Evolutionary conservation across 176 grass and related monocot genomes (phyloP), one percentile per base, ranked within the genome.

Genomic region (Eragrostis curvula): DNA sequence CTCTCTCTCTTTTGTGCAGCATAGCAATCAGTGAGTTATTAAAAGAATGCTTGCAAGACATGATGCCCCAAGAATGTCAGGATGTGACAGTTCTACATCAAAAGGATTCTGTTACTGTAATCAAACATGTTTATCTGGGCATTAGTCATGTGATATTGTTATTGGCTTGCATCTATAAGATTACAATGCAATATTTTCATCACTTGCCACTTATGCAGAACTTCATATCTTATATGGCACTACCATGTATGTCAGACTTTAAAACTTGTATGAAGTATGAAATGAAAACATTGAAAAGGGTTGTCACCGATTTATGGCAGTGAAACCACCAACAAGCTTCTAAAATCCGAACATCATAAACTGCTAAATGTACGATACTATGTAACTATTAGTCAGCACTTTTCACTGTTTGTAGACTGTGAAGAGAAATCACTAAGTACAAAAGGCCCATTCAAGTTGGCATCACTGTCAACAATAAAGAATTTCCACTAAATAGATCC

Each of bases 11-110:
- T 49, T 84, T 52, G 20, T 9, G 66, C 30, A 87, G 0, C 52
- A 64, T 21, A 17, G 21, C 2, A 60, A 68, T 36, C 16, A 28
- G 25, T 73, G 23, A 73, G 57, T 52, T 23, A 73, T 3, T 84
- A 16, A 84, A 73, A 58, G 21, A 83, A 84, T 67, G 49, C 59
- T 88, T 17, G 32, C 32, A 68, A 48, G 83, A 59, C 0, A 45
- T 59, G 48, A 67, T 71, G 0, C 21, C 49, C 20, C 12, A 79
- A 59, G 6, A 20, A 2, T 8, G 27, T 50, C 40, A 67, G 16
- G 55, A 87, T 25, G 0, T 61, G 44, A 30, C 17, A 51, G 12
- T 62, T 87, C 21, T 18, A 43, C 27, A 81, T 48, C 17, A 77
- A 75, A 30, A 9, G n/a, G 29, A 48, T 71, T 18, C 5, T 45